Conservation (phyloP, 2,329 filamentous ascomycete species). For the Fusarium hostae region DNA sequence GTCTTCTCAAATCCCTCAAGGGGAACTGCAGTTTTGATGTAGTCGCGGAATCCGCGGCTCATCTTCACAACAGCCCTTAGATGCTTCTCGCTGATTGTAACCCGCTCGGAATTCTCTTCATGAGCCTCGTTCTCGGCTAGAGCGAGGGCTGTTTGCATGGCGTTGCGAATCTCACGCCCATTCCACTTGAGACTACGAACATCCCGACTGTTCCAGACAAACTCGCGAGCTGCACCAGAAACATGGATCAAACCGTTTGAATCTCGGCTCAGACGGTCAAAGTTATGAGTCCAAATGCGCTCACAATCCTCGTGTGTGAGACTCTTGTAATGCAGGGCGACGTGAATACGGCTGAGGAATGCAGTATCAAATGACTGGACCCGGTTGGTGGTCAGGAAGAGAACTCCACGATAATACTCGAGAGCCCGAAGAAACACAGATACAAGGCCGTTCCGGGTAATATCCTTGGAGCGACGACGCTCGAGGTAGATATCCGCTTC, state of each 20-base stretch:
- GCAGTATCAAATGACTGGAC: slow-evolving; percentile 60
- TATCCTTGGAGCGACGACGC: slow-evolving; percentile 56
- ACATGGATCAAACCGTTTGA: slow-evolving; percentile 52
- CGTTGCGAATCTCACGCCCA: slow-evolving; percentile 56
- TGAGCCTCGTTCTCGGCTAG: slow-evolving; percentile 56
- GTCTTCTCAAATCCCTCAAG: slow-evolving; percentile 39
- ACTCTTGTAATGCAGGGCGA: slow-evolving; percentile 58
- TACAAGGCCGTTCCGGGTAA: slow-evolving; percentile 60
- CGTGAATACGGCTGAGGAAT: slow-evolving; percentile 62
- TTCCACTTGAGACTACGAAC: slow-evolving; percentile 55
- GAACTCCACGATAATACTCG: slow-evolving; percentile 62
- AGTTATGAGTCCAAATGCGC: slow-evolving; percentile 58
- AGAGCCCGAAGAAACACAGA: slow-evolving; percentile 62
- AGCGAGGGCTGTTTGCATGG: slow-evolving; percentile 58
- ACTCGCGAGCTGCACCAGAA: slow-evolving; percentile 53
- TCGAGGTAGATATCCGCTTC: slow-evolving; percentile 72
- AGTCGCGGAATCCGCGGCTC: slow-evolving; percentile 50
- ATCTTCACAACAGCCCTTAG: slow-evolving; percentile 51
- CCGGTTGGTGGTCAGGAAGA: slow-evolving; percentile 63
- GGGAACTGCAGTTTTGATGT: slow-evolving; percentile 41
- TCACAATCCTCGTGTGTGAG: slow-evolving; percentile 56
- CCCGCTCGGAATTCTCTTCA: slow-evolving; percentile 48
- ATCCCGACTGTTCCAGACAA: slow-evolving; percentile 51
- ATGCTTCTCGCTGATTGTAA: slow-evolving; percentile 49
- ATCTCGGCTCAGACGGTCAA: slow-evolving; percentile 58